These are phyloP conservation scores for Adansonia grandidieri DNA, from an alignment of 441 rosid species.

Conservation along the genomic window DNA sequence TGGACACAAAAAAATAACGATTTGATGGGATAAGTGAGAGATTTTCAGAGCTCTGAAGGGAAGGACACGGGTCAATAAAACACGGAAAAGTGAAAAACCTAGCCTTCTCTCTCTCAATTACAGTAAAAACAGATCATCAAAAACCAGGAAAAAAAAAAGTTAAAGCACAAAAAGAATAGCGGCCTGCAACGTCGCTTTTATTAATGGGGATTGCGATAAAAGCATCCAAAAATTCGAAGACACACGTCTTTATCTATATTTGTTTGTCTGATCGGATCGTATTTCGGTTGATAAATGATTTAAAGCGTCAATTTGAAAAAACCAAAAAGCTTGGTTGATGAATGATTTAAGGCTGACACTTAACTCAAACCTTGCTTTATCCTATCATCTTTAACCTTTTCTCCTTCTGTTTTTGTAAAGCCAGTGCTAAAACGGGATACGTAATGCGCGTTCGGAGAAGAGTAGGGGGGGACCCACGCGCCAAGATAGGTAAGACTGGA, in stretches of 20 bases:
- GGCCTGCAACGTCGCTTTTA: not conserved
- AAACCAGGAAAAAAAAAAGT: not conserved
- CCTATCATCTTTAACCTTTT: too few relatives aligned
- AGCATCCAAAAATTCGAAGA: not conserved
- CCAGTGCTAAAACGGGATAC: constrained; percentile 8
- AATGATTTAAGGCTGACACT: too few relatives aligned
- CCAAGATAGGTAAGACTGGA: not conserved
- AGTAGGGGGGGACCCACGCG: constrained; percentile 28
- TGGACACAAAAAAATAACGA: not conserved
- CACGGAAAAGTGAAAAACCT: constrained; percentile 27
- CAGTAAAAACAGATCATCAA: not conserved
- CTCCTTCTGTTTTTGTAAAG: not conserved
- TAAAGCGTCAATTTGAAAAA: too few relatives aligned
- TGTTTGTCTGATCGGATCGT: not conserved
- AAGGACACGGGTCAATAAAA: constrained; percentile 31
- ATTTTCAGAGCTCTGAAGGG: constrained; percentile 11
- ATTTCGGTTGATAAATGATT: not conserved
- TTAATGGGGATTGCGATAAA: not conserved
- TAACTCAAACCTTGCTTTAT: too few relatives aligned
- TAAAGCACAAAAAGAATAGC: not conserved
- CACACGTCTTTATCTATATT: not conserved
- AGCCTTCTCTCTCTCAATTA: not conserved
- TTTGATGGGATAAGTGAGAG: not conserved
- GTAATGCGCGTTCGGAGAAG: not conserved
- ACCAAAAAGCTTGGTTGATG: too few relatives aligned